Percentiles rank a stretch among this genome's conserved stretches.
These are phyloP conservation scores for Trichoderma koningii DNA, from an alignment of 2,329 filamentous ascomycete genomes.

Conservation along the genomic window DNA sequence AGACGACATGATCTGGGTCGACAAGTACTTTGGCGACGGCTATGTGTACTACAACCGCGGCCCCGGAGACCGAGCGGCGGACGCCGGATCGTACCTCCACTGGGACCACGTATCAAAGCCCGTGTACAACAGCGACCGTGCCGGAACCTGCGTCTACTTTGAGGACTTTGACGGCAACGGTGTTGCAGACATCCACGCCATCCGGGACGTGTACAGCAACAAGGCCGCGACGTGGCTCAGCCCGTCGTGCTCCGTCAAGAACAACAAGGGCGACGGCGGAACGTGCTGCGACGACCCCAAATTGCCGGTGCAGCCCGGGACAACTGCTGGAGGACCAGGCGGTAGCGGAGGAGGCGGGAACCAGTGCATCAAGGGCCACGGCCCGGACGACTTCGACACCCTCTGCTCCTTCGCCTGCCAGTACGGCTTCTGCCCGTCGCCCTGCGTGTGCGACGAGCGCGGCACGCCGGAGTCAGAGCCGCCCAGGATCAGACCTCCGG, in stretches of 20 bases:
- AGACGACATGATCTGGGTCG: background rate
- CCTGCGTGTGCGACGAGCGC: too few species aligned
- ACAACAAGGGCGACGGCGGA: background rate
- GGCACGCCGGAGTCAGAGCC: too few species aligned
- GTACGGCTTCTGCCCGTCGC: too few species aligned
- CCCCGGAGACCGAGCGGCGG: background rate
- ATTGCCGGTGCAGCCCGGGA: background rate
- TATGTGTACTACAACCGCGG: slow-evolving; percentile 11
- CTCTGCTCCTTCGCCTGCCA: too few species aligned
- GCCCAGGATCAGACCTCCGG: too few species aligned
- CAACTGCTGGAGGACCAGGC: background rate
- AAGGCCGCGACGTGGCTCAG: background rate
- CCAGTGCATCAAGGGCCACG: too few species aligned
- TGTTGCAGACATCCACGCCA: background rate
- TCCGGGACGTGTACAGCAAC: background rate
- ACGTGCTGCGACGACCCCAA: background rate
- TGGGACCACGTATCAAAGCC: background rate
- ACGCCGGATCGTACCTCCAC: background rate
- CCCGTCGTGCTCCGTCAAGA: background rate
- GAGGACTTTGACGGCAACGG: background rate
- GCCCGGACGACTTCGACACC: too few species aligned
- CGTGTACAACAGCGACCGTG: background rate
- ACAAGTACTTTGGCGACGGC: background rate
- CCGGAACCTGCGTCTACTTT: background rate
- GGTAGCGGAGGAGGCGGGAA: background rate